Conservation (phyloP, 805 yeast species). For the Candida glaebosa region DNA sequence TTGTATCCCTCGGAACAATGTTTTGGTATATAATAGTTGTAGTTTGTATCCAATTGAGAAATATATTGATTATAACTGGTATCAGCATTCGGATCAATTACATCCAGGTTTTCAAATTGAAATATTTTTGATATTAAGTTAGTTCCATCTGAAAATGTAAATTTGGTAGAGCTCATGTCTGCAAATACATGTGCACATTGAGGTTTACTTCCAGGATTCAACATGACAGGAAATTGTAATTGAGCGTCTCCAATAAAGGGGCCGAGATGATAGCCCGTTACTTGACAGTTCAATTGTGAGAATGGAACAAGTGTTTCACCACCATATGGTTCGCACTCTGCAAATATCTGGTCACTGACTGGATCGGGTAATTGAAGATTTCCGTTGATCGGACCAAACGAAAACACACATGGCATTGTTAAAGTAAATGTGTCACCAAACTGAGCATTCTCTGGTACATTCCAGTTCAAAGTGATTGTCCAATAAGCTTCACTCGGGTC, state of each 20-base stretch:
- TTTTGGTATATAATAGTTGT: conserved; percentile 11
- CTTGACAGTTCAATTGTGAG: conserved; percentile 19
- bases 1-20: conserved; percentile 19
- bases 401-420: conserved; percentile 23
- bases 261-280: conserved; percentile 9
- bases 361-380: conserved; percentile 12
- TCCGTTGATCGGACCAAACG: conserved; percentile 15
- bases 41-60: conserved; percentile 12
- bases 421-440: conserved; percentile 27
- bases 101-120: too few relatives aligned
- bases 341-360: conserved; percentile 13
- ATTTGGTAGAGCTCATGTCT: too few relatives aligned
- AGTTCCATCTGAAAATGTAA: too few relatives aligned
- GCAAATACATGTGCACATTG: too few relatives aligned
- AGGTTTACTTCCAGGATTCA: conserved; percentile 19
- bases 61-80: conserved; percentile 8
- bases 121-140: too few relatives aligned
- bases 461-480: too few relatives aligned
- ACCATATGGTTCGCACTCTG: conserved; percentile 18
- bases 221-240: conserved; percentile 19
- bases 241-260: conserved; percentile 16
- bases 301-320: conserved; percentile 16
- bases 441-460: too few relatives aligned
- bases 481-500: too few relatives aligned
- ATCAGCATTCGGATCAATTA: too few relatives aligned